These are phyloP conservation scores for Scedosporium boydii DNA, from an alignment of 2,329 filamentous ascomycete genomes.

Conservation along the genomic window DNA sequence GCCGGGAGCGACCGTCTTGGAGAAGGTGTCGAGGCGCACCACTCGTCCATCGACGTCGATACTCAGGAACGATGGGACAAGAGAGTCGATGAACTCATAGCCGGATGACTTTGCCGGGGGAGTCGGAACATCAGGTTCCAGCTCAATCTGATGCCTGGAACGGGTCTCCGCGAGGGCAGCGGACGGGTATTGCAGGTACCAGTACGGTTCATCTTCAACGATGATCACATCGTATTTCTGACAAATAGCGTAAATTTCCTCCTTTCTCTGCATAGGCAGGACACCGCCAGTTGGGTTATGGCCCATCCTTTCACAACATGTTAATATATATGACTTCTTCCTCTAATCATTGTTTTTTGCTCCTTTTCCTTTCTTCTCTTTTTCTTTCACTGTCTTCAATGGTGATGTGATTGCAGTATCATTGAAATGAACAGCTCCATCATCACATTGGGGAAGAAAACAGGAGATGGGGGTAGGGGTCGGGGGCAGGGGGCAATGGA, in stretches of 20 bases:
- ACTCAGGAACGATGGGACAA: constrained; percentile 73
- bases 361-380: not conserved
- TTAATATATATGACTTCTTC: not conserved
- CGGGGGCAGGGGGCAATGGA: not conserved
- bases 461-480: too few relatives aligned
- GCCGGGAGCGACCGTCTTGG: constrained; percentile 84
- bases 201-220: constrained; percentile 91
- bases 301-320: constrained; percentile 33
- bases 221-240: constrained; percentile 83
- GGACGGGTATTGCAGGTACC: constrained; percentile 84
- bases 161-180: constrained; percentile 44
- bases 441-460: not conserved
- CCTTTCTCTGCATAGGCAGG: constrained; percentile 62
- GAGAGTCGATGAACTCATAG: constrained; percentile 70
- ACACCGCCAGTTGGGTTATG: constrained; percentile 81
- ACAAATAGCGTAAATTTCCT: constrained; percentile 71
- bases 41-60: constrained; percentile 81
- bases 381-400: not conserved
- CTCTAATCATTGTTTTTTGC: not conserved
- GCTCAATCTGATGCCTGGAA: constrained; percentile 28
- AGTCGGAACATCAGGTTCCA: constrained; percentile 19
- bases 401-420: too few relatives aligned
- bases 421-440: not conserved
- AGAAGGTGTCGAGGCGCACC: constrained; percentile 84
- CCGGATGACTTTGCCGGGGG: constrained; percentile 39